Conservation (phyloP, 75 land plant genomes). For the Picea glauca region DNA sequence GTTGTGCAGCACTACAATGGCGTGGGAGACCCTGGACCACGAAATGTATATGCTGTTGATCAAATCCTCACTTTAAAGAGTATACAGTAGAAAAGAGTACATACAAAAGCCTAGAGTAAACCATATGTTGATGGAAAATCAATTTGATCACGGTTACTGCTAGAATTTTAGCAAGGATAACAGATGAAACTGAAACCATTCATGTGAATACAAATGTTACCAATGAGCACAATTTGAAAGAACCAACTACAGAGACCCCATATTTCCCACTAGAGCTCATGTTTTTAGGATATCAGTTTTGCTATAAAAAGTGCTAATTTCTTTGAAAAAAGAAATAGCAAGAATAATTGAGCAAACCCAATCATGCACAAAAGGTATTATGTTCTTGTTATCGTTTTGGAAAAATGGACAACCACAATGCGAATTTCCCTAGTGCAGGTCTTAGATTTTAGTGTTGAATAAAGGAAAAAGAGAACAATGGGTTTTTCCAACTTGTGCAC, state of each 20-base stretch:
- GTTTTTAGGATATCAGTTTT: not conserved
- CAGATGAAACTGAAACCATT: not conserved
- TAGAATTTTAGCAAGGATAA: not conserved
- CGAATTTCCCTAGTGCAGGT: not conserved
- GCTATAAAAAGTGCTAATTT: not conserved
- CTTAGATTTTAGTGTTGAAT: not conserved
- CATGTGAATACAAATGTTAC: not conserved
- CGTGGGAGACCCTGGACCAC: slow-evolving; percentile 60
- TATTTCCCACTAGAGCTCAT: not conserved
- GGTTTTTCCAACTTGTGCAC: not conserved
- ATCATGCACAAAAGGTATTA: not conserved
- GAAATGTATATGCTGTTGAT: not conserved
- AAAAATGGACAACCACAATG: not conserved
- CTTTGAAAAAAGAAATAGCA: not conserved
- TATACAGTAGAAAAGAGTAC: not conserved
- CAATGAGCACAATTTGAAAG: not conserved
- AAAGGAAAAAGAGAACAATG: not conserved
- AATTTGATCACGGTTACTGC: not conserved
- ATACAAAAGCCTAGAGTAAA: not conserved
- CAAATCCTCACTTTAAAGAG: not conserved
- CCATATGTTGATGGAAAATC: not conserved
- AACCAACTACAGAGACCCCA: not conserved
- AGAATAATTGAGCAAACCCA: not conserved
- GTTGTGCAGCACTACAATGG: slow-evolving; percentile 51
- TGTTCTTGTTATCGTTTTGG: not conserved